A percentile compares a stretch with the other conserved stretches of the same genome.
Conservation (phyloP, 1,139 yeast species). For the Pichia sp. region DNA sequence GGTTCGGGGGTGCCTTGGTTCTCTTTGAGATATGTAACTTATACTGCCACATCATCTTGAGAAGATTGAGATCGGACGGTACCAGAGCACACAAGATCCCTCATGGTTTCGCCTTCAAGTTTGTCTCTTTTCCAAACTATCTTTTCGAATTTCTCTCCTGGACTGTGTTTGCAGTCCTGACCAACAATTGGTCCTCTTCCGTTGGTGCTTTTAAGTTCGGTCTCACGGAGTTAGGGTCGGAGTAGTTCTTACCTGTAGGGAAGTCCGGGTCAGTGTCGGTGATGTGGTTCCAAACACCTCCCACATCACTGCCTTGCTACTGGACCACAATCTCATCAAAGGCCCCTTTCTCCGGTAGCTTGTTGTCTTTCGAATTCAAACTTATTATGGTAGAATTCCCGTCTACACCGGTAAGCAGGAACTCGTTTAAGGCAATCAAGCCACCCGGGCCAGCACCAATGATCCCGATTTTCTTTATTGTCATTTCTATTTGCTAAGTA, state of each 20-base stretch:
- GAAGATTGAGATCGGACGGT: constrained; percentile 50
- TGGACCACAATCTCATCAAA: constrained; percentile 35
- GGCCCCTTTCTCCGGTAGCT: constrained; percentile 20
- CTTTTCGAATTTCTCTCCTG: constrained; percentile 79
- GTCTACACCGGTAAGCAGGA: constrained; percentile 31
- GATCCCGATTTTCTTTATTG: constrained; percentile 30
- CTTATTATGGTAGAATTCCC: constrained; percentile 30
- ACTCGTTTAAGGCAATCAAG: constrained; percentile 33
- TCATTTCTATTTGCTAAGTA: not conserved
- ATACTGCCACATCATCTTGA: constrained; percentile 59
- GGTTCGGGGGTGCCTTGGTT: constrained; percentile 49
- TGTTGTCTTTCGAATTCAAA: constrained; percentile 3
- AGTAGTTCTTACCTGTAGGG: constrained; percentile 18
- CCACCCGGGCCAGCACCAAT: constrained; percentile 42
- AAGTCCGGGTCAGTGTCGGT: constrained; percentile 17
- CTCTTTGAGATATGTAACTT: constrained; percentile 70
- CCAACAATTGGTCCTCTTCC: constrained; percentile 74
- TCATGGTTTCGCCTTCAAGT: constrained; percentile 38
- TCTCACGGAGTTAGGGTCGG: constrained; percentile 18
- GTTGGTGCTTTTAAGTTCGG: constrained; percentile 28
- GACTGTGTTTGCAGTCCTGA: constrained; percentile 62
- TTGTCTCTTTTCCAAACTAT: constrained; percentile 65
- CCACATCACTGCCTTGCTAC: constrained; percentile 34
- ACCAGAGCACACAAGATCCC: constrained; percentile 50
- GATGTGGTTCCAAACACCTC: constrained; percentile 37